Conservation (phyloP, 495 filamentous ascomycete genomes). For the Delitschia confertaspora region DNA sequence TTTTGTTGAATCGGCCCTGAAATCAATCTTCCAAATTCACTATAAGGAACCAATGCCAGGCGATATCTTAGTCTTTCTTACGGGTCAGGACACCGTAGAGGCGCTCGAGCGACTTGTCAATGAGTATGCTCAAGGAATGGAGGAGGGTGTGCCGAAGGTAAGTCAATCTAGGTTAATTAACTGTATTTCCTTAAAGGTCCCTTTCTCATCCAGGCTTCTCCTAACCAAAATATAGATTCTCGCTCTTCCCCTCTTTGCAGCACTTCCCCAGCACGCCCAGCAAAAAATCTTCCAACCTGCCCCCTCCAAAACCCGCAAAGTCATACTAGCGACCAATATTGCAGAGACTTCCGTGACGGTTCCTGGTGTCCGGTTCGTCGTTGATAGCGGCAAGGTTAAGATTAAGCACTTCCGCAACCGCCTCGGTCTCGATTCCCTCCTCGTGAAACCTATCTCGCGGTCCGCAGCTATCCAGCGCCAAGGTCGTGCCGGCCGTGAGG, state of each 20-base stretch:
- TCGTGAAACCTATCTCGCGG: constrained; percentile 84
- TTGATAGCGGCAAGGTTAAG: constrained; percentile 92
- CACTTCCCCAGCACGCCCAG: constrained; percentile 66
- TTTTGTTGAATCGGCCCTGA: constrained; percentile 72
- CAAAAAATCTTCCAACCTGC: constrained; percentile 75
- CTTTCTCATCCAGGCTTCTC: constrained; percentile 24
- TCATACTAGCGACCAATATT: constrained; percentile 93
- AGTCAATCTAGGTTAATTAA: constrained; percentile 25
- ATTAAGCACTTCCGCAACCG: constrained; percentile 81
- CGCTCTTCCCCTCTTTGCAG: constrained; percentile 64
- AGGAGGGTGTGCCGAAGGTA: constrained; percentile 64
- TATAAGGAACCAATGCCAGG: constrained; percentile 80
- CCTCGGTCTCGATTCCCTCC: constrained; percentile 80
- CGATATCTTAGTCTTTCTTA: constrained; percentile 88
- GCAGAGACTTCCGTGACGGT: constrained; percentile 97
- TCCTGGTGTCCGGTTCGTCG: constrained; percentile 78
- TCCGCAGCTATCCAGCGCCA: constrained; percentile 87
- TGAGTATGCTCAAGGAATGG: constrained; percentile 62
- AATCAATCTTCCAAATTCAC: constrained; percentile 83
- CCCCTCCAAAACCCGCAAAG: constrained; percentile 67
- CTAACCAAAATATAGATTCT: constrained; percentile 39
- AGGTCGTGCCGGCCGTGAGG: constrained; percentile 90
- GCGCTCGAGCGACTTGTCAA: constrained; percentile 69
- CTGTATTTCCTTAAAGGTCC: background rate
- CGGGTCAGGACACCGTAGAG: constrained; percentile 89